Evolutionary conservation across 2,329 filamentous ascomycete genomes (phyloP).

Genomic region (Pseudogymnoascus sp.): DNA sequence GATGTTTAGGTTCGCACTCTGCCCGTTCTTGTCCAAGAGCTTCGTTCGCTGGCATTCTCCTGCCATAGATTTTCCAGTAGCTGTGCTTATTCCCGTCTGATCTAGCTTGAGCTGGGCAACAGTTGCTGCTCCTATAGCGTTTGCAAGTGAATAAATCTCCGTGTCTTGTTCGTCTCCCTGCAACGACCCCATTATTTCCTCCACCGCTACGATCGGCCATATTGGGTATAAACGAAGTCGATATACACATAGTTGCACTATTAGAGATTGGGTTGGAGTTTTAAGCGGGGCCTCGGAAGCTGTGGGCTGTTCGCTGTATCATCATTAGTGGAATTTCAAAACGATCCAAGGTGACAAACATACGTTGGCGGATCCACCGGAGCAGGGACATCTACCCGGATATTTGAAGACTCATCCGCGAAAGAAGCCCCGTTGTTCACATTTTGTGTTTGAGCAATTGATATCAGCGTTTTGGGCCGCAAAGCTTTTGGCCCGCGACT

Average conservation of each 20-base stretch:
- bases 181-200: conserved; percentile 34
- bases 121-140: conserved; percentile 40
- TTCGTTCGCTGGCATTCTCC: conserved; percentile 31
- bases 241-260: conserved; percentile 27
- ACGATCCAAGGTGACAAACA: not conserved
- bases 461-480: conserved; percentile 37
- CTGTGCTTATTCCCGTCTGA: conserved; percentile 24
- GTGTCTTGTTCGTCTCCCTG: conserved; percentile 28
- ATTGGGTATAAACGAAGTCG: conserved; percentile 43
- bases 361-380: not conserved
- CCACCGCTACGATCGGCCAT: conserved; percentile 42
- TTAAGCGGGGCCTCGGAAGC: not conserved
- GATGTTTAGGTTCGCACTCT: conserved; percentile 31
- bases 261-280: conserved; percentile 17
- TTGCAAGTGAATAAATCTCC: conserved; percentile 35
- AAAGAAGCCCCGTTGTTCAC: not conserved
- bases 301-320: not conserved
- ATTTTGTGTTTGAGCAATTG: conserved; percentile 31
- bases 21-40: conserved; percentile 25
- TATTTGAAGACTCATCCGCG: not conserved
- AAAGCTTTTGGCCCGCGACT: conserved; percentile 40
- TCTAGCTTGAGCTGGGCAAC: conserved; percentile 40
- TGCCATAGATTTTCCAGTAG: conserved; percentile 30
- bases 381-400: not conserved
- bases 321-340: not conserved